These are phyloP conservation scores for Aspergillus intermedius DNA, from an alignment of 2,329 filamentous ascomycete genomes.

Conservation along the genomic window DNA sequence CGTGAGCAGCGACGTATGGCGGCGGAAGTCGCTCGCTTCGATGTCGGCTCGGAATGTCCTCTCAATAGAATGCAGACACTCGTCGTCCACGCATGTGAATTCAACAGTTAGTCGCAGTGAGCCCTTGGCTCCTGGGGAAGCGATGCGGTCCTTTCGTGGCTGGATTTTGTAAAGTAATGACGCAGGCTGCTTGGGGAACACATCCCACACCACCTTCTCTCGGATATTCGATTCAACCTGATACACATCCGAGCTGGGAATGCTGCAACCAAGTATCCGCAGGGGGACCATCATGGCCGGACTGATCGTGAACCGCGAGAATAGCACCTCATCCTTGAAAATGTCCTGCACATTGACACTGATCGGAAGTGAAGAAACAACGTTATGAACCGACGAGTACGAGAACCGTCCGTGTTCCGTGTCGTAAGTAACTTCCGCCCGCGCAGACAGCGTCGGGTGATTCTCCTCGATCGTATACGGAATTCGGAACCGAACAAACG, in stretches of 20 bases:
- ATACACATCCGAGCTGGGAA: conserved; percentile 63
- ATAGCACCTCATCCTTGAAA: conserved; percentile 75
- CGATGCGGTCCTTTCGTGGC: conserved; percentile 13
- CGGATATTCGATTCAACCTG: conserved; percentile 48
- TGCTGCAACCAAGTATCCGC: conserved; percentile 62
- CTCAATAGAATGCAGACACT: conserved; percentile 52
- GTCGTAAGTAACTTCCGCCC: conserved; percentile 68
- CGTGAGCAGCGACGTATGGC: conserved; percentile 46
- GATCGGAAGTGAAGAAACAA: conserved; percentile 71
- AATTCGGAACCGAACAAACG: conserved; percentile 47
- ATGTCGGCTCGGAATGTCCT: conserved; percentile 43
- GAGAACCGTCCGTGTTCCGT: conserved; percentile 61
- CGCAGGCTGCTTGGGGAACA: conserved; percentile 77
- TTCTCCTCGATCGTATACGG: conserved; percentile 82
- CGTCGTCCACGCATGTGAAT: conserved; percentile 70
- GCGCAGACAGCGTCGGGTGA: conserved; percentile 62
- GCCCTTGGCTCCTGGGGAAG: conserved; percentile 19
- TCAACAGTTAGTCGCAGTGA: conserved; percentile 57
- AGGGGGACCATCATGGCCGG: conserved; percentile 71
- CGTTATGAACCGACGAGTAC: conserved; percentile 55
- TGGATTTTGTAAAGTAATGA: conserved; percentile 73
- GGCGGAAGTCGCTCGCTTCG: conserved; percentile 40
- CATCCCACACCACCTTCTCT: conserved; percentile 44
- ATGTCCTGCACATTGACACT: conserved; percentile 96
- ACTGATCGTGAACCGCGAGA: conserved; percentile 86